Evolutionary conservation across 2,329 filamentous ascomycete species (phyloP), one percentile per base, ranked within the genome.

Genomic region (Lachnellula hyalina): DNA sequence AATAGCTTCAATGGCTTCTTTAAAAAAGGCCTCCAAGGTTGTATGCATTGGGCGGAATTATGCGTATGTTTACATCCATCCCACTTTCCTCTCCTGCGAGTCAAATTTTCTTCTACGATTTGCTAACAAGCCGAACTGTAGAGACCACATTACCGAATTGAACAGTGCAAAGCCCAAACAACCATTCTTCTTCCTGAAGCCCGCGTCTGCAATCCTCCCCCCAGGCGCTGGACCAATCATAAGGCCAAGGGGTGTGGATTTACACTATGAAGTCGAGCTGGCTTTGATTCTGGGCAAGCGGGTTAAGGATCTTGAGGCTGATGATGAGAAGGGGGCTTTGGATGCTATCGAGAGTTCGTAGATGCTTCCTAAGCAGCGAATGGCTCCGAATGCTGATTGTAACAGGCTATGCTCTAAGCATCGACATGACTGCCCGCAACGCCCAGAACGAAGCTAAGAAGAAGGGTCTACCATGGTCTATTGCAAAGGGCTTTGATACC

Each of bases 161-260:
- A 91, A 91, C 73, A 96, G 87, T 73, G 79, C 81, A 57, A 84
- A 85, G 62, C 94, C 94, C 49, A 95, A 94, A 72, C 91, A 96
- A 74, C 94, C 94, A 25, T 97, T 99, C 77, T 99, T 96, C 85
- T 99, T 99, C 81, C 83, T 97, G 65, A 99, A 99, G 80, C 94
- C 94, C 1, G 76, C 92, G 0, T 90, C 88, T 41, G 89, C 91
- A 3, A 89, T 99, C 64, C 81, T 97, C 4, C 79, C 88, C 21
- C 90, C 90, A 0, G 82, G 83, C 28, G 56, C 51, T 11, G 56
- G 56, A 2, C 51, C 56, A 34, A 49, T 59, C 5, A 45, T 57
- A 7, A 52, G 48, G 14, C 52, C 57, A 14, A 59, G 51, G n/a
- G 49, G 54, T 23, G 55, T 47, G 5, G 55, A 56, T 44, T 51